Percentiles rank a stretch among this genome's conserved stretches.
phyloP scores from a whole-genome alignment of 768 basidiomycete species.

The Lactifluus volemus region DNA sequence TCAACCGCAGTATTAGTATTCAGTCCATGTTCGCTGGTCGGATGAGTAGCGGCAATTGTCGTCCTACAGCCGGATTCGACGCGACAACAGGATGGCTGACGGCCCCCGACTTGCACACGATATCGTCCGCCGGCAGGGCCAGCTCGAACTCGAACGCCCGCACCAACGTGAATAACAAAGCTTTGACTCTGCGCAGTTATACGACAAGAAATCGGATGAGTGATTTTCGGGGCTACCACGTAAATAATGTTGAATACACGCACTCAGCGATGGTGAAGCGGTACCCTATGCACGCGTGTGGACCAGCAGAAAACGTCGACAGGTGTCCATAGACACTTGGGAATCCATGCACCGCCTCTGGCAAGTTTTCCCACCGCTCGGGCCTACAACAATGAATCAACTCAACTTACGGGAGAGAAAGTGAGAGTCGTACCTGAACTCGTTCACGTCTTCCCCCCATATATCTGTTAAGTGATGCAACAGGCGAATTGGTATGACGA shows the following conservation, averaged over 20 bases:
- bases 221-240: too few species aligned
- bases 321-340: constrained; percentile 19
- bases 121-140: constrained; percentile 15
- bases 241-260: not conserved
- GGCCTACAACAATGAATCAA: constrained; percentile 3
- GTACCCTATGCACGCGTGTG: constrained; percentile 26
- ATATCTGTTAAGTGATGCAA: constrained; percentile 24
- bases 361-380: constrained; percentile 18
- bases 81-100: constrained; percentile 17
- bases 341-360: constrained; percentile 7
- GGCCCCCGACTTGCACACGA: constrained; percentile 3
- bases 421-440: constrained; percentile 19
- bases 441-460: constrained; percentile 28
- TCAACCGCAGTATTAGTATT: too few species aligned
- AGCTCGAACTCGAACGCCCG: constrained; percentile 21
- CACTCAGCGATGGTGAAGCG: constrained; percentile 24
- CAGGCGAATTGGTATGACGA: constrained; percentile 22
- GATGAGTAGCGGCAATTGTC: constrained; percentile 11
- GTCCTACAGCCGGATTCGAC: not conserved
- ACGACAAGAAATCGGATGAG: too few species aligned
- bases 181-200: constrained; percentile 24
- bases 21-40: too few species aligned
- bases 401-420: not conserved
- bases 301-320: not conserved
- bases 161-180: constrained; percentile 21